Base-by-base conservation (phyloP, 768 basidiomycete species). In the Macrolepiota fuliginosa region DNA sequence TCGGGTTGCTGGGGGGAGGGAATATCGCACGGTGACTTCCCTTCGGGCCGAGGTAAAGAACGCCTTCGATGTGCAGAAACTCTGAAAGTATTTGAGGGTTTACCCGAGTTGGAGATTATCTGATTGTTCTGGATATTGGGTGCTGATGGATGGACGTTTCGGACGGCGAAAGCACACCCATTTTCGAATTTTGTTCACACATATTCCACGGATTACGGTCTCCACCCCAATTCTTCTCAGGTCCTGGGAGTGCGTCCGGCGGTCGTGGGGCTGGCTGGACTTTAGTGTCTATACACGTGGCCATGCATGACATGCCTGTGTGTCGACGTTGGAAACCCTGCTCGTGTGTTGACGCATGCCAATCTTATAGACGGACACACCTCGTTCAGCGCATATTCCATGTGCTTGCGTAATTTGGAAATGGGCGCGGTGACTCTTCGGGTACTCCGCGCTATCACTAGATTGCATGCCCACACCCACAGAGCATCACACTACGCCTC, bases 131-230 rank as follows among this genome's bases (percentile, higher is more conserved):
- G 35, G 47, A 12, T 37, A 50, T 19, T 15, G 22, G 35, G 15
- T 39, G 57, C 17, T 50, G 59, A 25, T n/a, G 32, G 51, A 25
- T 13, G 9, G 19, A 39, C 17, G 19, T 13, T 53, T 39, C 51
- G 24, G 40, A 32, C 49, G 36, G 52, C 51, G 29, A 32, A 32
- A 51, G 32, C 19, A 29, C 27, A 35, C 37, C 37, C 50, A 6
- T 52, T 59, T 59, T 40, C 50, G 27, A 42, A 53, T 51, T 15
- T 35, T 22, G 37, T 59, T 59, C 58, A 59, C 58, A 52, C 58
- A 53, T 45, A 39, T 59, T 52, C 58, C 50, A 59, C 58, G 51
- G n/a, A 49, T 13, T n/a, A 4, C 39, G 12, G 24, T 24, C 37
- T 22, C 49, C 32, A 58, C 57, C 57, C 56, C 57, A 32, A 37